Percentiles rank a stretch among this genome's conserved stretches.
Conservation (phyloP, 2,329 filamentous ascomycete species). For the Colletotrichum orbiculare region DNA sequence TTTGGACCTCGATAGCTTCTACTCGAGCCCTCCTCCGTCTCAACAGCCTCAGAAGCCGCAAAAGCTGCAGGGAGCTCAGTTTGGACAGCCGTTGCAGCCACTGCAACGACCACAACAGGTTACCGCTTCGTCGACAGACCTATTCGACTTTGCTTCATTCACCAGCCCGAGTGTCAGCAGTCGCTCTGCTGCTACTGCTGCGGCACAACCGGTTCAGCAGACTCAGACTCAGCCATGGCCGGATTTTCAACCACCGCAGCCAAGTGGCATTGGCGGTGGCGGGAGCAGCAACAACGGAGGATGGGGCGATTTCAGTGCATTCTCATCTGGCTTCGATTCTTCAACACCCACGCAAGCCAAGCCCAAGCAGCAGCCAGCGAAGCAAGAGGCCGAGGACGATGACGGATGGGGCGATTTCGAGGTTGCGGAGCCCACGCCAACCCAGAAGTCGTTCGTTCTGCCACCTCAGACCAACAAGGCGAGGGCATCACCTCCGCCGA, state of each 20-base stretch:
- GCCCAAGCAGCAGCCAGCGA: slow-evolving; percentile 35
- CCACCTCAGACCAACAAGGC: slow-evolving; percentile 21
- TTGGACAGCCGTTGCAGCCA: slow-evolving; percentile 36
- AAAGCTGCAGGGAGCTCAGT: slow-evolving; percentile 35
- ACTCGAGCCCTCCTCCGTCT: slow-evolving; percentile 47
- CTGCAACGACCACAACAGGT: slow-evolving; percentile 35
- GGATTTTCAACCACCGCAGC: slow-evolving; percentile 42
- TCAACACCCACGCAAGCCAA: slow-evolving; percentile 24
- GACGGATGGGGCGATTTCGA: slow-evolving; percentile 78
- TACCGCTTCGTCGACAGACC: slow-evolving; percentile 41
- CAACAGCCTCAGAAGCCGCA: slow-evolving; percentile 38
- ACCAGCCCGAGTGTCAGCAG: slow-evolving; percentile 33
- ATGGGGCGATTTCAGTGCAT: slow-evolving; percentile 40
- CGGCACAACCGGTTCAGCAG: slow-evolving; percentile 24
- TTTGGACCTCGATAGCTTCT: slow-evolving; percentile 69
- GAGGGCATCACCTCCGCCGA: slow-evolving; percentile 38
- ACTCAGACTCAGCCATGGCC: slow-evolving; percentile 46
- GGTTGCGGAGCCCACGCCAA: slow-evolving; percentile 55
- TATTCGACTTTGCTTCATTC: slow-evolving; percentile 41
- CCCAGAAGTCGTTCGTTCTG: slow-evolving; percentile 36
- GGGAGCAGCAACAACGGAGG: slow-evolving; percentile 20
- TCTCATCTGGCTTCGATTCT: slow-evolving; percentile 30
- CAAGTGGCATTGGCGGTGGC: slow-evolving; percentile 22
- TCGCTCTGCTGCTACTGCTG: background rate
- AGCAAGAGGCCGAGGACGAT: slow-evolving; percentile 61